Evolutionary conservation across 306 rosid species (phyloP).

Genomic region (Prunus mume): DNA sequence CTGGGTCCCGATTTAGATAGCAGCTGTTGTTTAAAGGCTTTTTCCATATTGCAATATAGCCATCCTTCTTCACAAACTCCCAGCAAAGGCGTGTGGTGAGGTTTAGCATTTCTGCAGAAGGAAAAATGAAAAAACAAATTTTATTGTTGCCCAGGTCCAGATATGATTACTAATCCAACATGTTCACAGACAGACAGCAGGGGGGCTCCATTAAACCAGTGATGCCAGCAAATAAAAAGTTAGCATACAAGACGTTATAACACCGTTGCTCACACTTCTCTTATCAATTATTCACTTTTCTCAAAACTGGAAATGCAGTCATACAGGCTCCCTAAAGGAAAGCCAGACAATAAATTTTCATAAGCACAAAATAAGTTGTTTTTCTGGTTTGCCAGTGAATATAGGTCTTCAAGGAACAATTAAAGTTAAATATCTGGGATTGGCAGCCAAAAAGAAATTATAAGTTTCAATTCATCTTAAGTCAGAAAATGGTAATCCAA

Average conservation of each 20-base stretch:
- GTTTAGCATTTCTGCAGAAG: constrained; percentile 80
- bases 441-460: not conserved
- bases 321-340: not conserved
- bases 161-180: not conserved
- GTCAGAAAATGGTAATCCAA: not conserved
- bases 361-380: not conserved
- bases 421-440: not conserved
- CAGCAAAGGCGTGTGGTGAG: constrained; percentile 90
- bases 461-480: not conserved
- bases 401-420: constrained; percentile 1
- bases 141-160: not conserved
- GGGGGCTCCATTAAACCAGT: not conserved
- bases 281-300: not conserved
- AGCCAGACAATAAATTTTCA: not conserved
- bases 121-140: not conserved
- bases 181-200: not conserved
- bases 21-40: constrained; percentile 74
- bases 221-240: not conserved
- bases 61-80: constrained; percentile 79
- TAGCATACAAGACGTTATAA: not conserved
- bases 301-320: not conserved
- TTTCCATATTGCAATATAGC: constrained; percentile 85
- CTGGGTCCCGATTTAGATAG: constrained; percentile 61
- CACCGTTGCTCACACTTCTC: not conserved
- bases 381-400: not conserved